Evolutionary conservation across 78 protist species (phyloP).

Genomic region (Blattamonas nauphoetae): DNA sequence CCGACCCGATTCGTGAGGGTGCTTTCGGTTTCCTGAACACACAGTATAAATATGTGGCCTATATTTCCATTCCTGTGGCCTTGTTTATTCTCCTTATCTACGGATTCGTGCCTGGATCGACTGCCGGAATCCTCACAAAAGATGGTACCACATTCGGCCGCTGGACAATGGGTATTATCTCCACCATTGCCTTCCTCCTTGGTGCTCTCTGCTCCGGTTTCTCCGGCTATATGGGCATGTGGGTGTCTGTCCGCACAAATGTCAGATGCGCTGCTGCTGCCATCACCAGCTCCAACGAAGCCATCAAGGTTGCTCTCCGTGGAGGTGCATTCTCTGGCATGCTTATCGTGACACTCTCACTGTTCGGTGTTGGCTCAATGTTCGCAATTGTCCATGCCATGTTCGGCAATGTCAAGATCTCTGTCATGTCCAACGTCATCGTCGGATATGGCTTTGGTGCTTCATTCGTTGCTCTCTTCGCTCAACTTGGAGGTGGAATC

Average conservation of each 20-base stretch:
- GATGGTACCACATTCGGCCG: neutral
- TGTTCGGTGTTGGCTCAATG: neutral
- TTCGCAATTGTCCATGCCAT: constrained; percentile 23
- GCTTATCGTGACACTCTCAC: constrained; percentile 27
- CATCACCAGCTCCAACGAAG: neutral
- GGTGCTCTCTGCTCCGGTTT: constrained; percentile 42
- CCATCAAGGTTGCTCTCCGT: constrained; percentile 28
- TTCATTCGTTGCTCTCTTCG: constrained; percentile 67
- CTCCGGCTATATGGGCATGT: constrained; percentile 43
- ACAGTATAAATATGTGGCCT: constrained; percentile 8
- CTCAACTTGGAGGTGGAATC: constrained; percentile 68
- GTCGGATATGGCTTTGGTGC: constrained; percentile 72
- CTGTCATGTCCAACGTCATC: constrained; percentile 33
- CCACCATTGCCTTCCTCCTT: constrained; percentile 20
- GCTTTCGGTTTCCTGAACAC: constrained; percentile 22
- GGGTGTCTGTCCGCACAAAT: constrained; percentile 42
- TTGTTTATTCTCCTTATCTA: constrained; percentile 17
- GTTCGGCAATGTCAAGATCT: constrained; percentile 9
- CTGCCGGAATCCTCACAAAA: neutral
- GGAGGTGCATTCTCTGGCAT: constrained; percentile 54
- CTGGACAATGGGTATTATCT: constrained; percentile 12
- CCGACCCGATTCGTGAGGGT: constrained; percentile 40
- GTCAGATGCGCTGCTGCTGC: constrained; percentile 40
- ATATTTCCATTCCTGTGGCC: neutral
- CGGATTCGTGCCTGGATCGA: neutral